Conservation (phyloP, 192 early-diverging fungal genomes). For the Umbelopsis vinacea region DNA sequence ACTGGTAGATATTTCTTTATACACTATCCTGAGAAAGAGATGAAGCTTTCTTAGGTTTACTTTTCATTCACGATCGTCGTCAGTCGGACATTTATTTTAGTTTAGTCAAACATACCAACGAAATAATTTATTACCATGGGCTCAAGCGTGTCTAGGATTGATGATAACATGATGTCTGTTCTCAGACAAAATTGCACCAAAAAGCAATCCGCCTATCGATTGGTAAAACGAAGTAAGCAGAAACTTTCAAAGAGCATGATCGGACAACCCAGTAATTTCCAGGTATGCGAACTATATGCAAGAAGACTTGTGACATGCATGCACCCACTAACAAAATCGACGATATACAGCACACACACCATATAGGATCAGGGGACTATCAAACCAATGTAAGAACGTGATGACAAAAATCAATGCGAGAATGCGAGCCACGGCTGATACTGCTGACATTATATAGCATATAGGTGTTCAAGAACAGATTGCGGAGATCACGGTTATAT, state of each 20-base stretch:
- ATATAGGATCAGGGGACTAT: slow-evolving; percentile 3
- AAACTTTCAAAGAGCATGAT: slow-evolving; percentile 2
- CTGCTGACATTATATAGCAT: neutral
- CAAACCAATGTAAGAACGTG: neutral
- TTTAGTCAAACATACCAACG: neutral
- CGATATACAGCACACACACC: neutral
- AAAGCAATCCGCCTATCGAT: neutral
- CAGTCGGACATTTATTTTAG: neutral
- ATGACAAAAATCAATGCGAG: neutral
- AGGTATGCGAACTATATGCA: neutral
- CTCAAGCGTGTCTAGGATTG: neutral
- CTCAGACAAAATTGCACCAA: neutral
- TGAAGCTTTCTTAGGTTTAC: neutral
- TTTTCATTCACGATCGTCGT: neutral
- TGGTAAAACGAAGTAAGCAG: neutral
- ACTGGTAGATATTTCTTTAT: neutral
- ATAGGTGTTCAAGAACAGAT: slow-evolving; percentile 1
- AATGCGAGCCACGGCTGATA: too few species aligned
- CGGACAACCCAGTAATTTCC: slow-evolving; percentile 1
- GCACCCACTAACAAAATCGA: neutral
- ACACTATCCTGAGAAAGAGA: neutral
- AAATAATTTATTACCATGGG: neutral
- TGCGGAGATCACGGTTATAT: slow-evolving; percentile 10
- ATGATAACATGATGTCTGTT: slow-evolving; percentile 1
- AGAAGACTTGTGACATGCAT: neutral